Conservation (phyloP, 2,329 filamentous ascomycete species). For the Cercospora zeina region DNA sequence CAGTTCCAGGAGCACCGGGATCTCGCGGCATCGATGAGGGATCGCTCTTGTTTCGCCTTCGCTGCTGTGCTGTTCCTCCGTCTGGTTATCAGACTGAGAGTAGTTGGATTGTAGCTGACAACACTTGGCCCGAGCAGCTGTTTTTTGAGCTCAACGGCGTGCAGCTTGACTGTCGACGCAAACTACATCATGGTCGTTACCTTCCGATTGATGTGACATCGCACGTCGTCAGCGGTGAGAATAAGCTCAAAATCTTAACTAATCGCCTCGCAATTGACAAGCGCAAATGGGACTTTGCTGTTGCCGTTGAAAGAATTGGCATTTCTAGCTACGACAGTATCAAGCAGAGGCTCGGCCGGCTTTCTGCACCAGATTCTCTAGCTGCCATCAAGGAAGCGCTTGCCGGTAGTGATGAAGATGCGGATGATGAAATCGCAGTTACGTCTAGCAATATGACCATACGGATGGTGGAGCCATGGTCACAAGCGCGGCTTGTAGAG, state of each 20-base stretch:
- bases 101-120: slow-evolving; percentile 65
- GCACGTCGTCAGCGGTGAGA: slow-evolving; percentile 59
- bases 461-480: slow-evolving; percentile 51
- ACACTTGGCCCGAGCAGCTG: slow-evolving; percentile 68
- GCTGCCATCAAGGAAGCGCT: slow-evolving; percentile 58
- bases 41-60: slow-evolving; percentile 65
- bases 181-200: slow-evolving; percentile 72
- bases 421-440: slow-evolving; percentile 57
- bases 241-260: slow-evolving; percentile 59
- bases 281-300: slow-evolving; percentile 52
- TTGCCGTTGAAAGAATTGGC: slow-evolving; percentile 71
- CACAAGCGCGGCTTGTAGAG: slow-evolving; percentile 57
- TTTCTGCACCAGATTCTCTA: slow-evolving; percentile 54
- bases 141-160: slow-evolving; percentile 67
- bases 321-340: slow-evolving; percentile 50
- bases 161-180: slow-evolving; percentile 60
- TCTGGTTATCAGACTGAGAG: slow-evolving; percentile 45
- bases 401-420: slow-evolving; percentile 43
- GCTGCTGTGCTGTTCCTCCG: slow-evolving; percentile 57
- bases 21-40: slow-evolving; percentile 50
- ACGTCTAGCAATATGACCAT: slow-evolving; percentile 46
- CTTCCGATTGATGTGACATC: slow-evolving; percentile 72
- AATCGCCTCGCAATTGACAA: slow-evolving; percentile 45
- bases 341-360: slow-evolving; percentile 37
- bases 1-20: slow-evolving; percentile 35